Evolutionary conservation across 192 early-diverging fungal species (phyloP).

Genomic region (Linnemannia elongata): DNA sequence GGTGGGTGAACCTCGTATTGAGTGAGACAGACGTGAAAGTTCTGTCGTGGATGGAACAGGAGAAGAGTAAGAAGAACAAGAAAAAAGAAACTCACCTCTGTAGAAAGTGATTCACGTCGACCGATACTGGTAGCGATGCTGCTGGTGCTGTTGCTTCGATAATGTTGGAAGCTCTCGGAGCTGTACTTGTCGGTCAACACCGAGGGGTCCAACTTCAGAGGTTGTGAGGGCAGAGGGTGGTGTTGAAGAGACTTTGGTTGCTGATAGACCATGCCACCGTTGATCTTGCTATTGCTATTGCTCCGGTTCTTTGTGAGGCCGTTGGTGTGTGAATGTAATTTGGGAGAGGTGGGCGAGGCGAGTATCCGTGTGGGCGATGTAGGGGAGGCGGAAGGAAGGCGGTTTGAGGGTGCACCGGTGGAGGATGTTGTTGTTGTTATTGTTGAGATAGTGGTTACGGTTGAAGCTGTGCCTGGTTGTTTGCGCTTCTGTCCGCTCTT

Average conservation of each 20-base stretch:
- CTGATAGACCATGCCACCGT: constrained; percentile 27
- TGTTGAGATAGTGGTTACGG: not conserved
- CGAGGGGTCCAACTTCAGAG: constrained; percentile 16
- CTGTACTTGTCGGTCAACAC: constrained; percentile 3
- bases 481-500: constrained; percentile 31
- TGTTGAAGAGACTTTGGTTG: constrained; percentile 44
- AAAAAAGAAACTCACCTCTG: constrained; percentile 18
- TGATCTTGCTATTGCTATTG: not conserved
- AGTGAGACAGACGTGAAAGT: not conserved
- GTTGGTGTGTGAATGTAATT: not conserved
- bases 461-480: constrained; percentile 10
- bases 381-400: not conserved
- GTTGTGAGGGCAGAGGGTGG: constrained; percentile 34
- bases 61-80: not conserved
- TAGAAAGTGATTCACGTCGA: constrained; percentile 18
- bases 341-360: not conserved
- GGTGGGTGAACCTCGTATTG: not conserved
- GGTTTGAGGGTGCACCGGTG: not conserved
- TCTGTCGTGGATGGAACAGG: not conserved
- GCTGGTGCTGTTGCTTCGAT: constrained; percentile 15
- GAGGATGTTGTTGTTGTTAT: not conserved
- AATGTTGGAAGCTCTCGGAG: constrained; percentile 5
- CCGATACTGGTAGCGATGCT: constrained; percentile 6
- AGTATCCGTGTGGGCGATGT: not conserved
- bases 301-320: not conserved